Evolutionary conservation across 306 rosid species (phyloP).

Genomic region (Lathyrus oleraceus): DNA sequence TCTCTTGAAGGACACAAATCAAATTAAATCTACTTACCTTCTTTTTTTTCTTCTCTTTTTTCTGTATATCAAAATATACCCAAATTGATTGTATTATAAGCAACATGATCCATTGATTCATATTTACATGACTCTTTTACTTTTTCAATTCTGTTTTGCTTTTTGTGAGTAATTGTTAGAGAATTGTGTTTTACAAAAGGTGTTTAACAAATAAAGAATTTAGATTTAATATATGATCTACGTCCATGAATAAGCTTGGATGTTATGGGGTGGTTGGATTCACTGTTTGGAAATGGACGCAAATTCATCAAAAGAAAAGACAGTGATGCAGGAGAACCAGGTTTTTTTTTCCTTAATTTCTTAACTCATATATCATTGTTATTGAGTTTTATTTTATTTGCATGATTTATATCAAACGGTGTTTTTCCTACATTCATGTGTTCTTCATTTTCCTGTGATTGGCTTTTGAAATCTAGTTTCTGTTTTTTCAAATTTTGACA

Average conservation of each 20-base stretch:
- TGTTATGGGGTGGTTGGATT: slow-evolving; percentile 68
- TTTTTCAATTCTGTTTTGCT: slow-evolving; percentile 8
- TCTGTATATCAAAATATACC: not conserved
- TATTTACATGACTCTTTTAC: slow-evolving; percentile 18
- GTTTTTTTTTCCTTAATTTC: slow-evolving; percentile 44
- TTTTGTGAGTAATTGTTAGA: not conserved
- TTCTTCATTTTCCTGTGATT: slow-evolving; percentile 2
- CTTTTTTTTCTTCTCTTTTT: slow-evolving; percentile 22
- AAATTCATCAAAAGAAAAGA: slow-evolving; percentile 76
- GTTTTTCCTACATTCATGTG: not conserved
- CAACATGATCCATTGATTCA: slow-evolving; percentile 27
- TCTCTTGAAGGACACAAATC: slow-evolving; percentile 9
- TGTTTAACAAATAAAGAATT: not conserved
- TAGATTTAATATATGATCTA: slow-evolving; percentile 43
- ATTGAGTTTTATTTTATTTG: no score
- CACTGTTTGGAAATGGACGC: slow-evolving; percentile 48
- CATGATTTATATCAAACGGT: no score
- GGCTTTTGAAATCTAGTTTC: slow-evolving; percentile 1
- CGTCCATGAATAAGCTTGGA: slow-evolving; percentile 34
- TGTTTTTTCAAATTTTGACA: no score
- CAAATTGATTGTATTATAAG: slow-evolving; percentile 40
- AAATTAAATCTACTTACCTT: slow-evolving; percentile 31
- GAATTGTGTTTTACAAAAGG: slow-evolving; percentile 12
- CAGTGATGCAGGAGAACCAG: slow-evolving; percentile 97
- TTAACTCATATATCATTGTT: no score